Conservation (phyloP, 306 rosid species). For the Neltuma alba region DNA sequence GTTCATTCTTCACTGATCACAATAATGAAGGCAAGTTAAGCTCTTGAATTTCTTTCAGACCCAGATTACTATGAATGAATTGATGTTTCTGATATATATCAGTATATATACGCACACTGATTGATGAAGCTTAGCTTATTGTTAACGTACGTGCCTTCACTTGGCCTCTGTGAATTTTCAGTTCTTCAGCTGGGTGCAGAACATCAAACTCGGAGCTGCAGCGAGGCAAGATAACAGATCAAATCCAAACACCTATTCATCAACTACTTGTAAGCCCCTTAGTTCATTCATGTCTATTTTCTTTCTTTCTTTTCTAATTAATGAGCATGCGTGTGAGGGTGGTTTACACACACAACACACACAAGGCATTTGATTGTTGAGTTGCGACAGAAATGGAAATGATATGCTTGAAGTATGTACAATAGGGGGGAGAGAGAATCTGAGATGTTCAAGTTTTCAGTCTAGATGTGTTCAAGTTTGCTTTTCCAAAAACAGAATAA, state of each 20-base stretch:
- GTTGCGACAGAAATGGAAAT: background rate
- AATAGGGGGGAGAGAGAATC: background rate
- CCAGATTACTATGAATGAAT: background rate
- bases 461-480: too few species aligned
- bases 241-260: slow-evolving; percentile 38
- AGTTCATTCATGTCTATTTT: background rate
- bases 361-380: too few species aligned
- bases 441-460: background rate
- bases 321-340: background rate
- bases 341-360: too few species aligned
- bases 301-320: background rate
- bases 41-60: background rate
- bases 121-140: too few species aligned
- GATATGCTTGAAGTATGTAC: background rate
- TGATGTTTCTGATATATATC: background rate
- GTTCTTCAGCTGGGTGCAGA: slow-evolving; percentile 81
- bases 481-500: background rate
- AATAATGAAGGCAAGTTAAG: slow-evolving; percentile 18
- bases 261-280: slow-evolving; percentile 49
- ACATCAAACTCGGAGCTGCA: slow-evolving; percentile 45
- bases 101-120: background rate
- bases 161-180: slow-evolving; percentile 29
- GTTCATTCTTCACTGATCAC: background rate
- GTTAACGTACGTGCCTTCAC: background rate
- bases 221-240: slow-evolving; percentile 51